These are phyloP conservation scores for Suhomyces guaymorum DNA, from an alignment of 1,139 yeast species.

Conservation along the genomic window DNA sequence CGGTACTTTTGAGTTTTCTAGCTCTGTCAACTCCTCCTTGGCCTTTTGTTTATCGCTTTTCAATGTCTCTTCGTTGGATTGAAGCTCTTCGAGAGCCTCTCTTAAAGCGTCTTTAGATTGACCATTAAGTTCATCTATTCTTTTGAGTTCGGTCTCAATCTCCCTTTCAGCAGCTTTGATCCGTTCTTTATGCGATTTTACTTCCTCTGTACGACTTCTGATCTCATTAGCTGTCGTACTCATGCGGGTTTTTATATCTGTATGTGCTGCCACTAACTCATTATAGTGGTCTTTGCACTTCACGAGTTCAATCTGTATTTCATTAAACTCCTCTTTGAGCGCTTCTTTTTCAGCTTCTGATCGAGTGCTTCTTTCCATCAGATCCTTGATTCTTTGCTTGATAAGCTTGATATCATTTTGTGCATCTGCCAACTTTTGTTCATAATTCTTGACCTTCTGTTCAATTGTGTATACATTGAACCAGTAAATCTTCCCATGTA, in stretches of 20 bases:
- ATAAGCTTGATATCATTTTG: constrained; percentile 21
- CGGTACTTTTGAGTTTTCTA: constrained; percentile 12
- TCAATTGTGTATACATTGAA: constrained; percentile 48
- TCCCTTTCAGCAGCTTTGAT: constrained; percentile 23
- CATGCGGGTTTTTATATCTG: constrained; percentile 5
- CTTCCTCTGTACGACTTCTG: constrained; percentile 27
- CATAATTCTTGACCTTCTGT: constrained; percentile 25
- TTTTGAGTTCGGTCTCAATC: constrained; percentile 32
- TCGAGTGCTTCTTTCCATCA: constrained; percentile 13
- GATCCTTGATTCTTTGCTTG: constrained; percentile 22
- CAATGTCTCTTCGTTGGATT: constrained; percentile 16
- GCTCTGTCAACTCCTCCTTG: constrained; percentile 20
- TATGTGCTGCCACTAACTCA: constrained; percentile 5
- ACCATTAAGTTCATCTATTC: constrained; percentile 41
- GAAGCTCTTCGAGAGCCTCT: constrained; percentile 17
- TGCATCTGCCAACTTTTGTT: constrained; percentile 15
- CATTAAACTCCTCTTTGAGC: constrained; percentile 17
- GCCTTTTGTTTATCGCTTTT: constrained; percentile 18
- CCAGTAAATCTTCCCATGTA: constrained; percentile 71
- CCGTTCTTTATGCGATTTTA: constrained; percentile 27
- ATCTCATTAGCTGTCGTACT: constrained; percentile 17
- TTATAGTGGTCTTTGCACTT: constrained; percentile 10
- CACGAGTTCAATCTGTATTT: constrained; percentile 11
- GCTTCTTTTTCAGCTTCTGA: constrained; percentile 3
- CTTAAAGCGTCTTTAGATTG: constrained; percentile 36